Evolutionary conservation across 2,329 filamentous ascomycete genomes (phyloP).

Genomic region (Aspergillus niger): DNA sequence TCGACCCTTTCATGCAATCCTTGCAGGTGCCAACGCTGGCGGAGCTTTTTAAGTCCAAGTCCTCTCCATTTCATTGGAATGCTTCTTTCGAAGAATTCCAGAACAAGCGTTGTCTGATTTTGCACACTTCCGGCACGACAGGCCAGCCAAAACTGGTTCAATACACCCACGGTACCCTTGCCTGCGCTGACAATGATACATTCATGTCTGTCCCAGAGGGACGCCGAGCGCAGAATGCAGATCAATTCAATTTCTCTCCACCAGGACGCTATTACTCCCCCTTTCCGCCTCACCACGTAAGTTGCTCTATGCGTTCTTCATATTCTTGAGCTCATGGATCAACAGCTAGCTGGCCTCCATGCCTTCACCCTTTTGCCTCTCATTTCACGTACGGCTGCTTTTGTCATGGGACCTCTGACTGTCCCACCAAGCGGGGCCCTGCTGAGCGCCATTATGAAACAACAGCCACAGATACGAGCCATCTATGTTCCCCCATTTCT

Average conservation of each 20-base stretch:
- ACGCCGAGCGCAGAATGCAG: not conserved
- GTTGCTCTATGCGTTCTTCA: not conserved
- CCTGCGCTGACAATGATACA: not conserved
- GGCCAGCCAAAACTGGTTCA: not conserved
- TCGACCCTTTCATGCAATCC: not conserved
- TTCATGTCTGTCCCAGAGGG: not conserved
- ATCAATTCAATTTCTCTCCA: not conserved
- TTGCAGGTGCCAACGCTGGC: not conserved
- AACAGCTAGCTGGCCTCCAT: not conserved
- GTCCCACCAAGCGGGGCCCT: not conserved
- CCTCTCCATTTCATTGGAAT: not conserved
- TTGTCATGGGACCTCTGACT: not conserved
- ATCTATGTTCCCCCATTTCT: not conserved
- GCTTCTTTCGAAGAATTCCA: not conserved
- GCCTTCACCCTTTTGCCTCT: not conserved
- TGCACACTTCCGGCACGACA: not conserved
- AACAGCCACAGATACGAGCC: not conserved
- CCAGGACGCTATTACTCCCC: not conserved
- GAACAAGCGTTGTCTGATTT: not conserved
- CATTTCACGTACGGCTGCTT: not conserved
- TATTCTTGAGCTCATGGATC: not conserved
- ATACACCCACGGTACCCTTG: not conserved
- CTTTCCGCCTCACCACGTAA: not conserved
- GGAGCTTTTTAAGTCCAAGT: not conserved
- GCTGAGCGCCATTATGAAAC: not conserved